phyloP scores from a whole-genome alignment of 1,284 basidiomycete genomes.

The Cystobasidium pallidum region DNA sequence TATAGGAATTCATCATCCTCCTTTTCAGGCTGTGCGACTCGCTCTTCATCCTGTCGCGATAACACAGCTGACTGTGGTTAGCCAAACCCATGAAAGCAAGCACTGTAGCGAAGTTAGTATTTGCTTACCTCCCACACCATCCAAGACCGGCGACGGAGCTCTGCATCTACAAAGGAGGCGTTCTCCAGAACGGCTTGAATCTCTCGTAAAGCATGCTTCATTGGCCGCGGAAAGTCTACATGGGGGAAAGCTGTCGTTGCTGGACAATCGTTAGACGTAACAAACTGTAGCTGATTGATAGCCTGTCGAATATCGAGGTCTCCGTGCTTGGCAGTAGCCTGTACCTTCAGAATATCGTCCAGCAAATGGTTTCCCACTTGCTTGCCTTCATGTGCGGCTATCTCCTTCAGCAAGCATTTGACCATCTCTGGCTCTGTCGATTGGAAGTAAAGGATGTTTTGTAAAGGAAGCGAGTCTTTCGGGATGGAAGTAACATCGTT shows the following conservation, averaged over 20 bases:
- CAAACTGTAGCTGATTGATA: constrained; percentile 21
- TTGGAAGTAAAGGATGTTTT: constrained; percentile 70
- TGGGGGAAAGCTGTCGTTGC: background rate
- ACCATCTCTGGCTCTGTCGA: constrained; percentile 66
- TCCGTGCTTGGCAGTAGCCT: background rate
- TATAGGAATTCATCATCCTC: constrained; percentile 38
- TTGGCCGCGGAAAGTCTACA: background rate
- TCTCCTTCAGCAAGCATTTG: constrained; percentile 71
- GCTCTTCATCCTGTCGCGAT: constrained; percentile 10
- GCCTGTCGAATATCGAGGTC: background rate
- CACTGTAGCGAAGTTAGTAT: background rate
- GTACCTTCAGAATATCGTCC: background rate
- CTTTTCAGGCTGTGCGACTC: background rate
- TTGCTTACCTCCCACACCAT: constrained; percentile 48
- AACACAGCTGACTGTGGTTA: no score
- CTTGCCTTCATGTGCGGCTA: constrained; percentile 58
- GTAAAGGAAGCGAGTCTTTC: constrained; percentile 71
- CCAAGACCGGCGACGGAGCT: constrained; percentile 43
- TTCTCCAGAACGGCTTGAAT: background rate
- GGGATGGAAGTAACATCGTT: constrained; percentile 79
- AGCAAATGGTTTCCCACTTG: background rate
- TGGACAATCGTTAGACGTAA: background rate
- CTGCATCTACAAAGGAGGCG: constrained; percentile 50
- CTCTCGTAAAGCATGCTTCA: background rate
- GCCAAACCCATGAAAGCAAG: no score